A percentile compares a stretch with the other conserved stretches of the same genome.
Conservation (phyloP, 805 yeast species). For the Candida methanosorbosa region DNA sequence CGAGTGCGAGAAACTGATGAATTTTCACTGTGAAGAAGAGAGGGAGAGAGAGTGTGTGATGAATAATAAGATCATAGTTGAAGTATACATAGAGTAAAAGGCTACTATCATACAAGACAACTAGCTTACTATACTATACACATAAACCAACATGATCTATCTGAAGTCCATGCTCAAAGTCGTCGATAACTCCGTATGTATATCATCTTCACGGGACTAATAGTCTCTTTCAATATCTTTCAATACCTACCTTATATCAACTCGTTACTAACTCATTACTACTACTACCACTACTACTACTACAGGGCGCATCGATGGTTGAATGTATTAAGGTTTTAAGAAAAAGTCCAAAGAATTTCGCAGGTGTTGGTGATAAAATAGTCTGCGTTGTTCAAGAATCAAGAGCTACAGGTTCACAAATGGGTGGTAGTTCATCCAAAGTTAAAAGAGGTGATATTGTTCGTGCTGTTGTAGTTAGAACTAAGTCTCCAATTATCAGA, state of each 20-base stretch:
- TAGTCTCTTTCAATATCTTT: not conserved
- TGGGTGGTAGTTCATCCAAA: constrained; percentile 60
- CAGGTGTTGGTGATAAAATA: constrained; percentile 82
- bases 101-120: no score
- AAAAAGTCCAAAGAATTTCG: constrained; percentile 78
- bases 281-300: no score
- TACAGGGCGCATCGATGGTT: constrained; percentile 87
- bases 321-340: constrained; percentile 94
- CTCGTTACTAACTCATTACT: no score
- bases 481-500: constrained; percentile 63
- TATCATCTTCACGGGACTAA: constrained; percentile 13
- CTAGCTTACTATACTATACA: not conserved
- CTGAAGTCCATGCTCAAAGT: constrained; percentile 83
- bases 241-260: not conserved
- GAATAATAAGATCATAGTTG: no score
- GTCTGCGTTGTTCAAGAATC: constrained; percentile 94
- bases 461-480: constrained; percentile 91
- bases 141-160: constrained; percentile 56
- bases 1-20: not conserved
- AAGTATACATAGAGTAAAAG: no score
- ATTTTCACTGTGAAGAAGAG: not conserved
- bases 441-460: constrained; percentile 94
- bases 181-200: constrained; percentile 88
- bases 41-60: not conserved
- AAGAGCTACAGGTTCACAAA: constrained; percentile 31